phyloP scores from a whole-genome alignment of 2,329 filamentous ascomycete species.

The Sporothrix variecibatus region DNA sequence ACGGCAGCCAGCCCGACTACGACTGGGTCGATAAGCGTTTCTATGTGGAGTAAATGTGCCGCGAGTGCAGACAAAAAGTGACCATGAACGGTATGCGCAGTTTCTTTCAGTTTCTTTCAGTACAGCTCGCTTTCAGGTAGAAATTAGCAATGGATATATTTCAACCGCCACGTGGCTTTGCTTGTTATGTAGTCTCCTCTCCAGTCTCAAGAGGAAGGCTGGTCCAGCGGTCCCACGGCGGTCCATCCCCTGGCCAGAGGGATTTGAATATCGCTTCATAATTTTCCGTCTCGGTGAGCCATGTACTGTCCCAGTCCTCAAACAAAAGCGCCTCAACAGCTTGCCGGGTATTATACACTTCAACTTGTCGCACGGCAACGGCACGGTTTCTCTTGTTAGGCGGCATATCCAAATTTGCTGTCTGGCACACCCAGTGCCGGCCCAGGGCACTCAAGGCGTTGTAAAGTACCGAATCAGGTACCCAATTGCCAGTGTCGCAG shows the following conservation, averaged over 20 bases:
- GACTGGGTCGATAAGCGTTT: not conserved
- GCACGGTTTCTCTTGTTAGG: not conserved
- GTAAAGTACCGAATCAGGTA: not conserved
- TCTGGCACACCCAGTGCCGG: not conserved
- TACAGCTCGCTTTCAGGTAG: not conserved
- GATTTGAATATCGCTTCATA: not conserved
- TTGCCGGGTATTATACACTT: not conserved
- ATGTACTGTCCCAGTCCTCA: not conserved
- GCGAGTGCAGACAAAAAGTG: not conserved
- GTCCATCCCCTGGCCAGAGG: not conserved
- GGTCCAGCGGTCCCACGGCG: not conserved
- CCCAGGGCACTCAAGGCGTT: not conserved
- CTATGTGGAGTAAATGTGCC: not conserved
- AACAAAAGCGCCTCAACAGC: not conserved
- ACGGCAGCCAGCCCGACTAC: not conserved
- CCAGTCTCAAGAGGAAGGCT: not conserved
- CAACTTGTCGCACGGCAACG: not conserved
- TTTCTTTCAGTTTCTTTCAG: not conserved
- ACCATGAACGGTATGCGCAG: too few species aligned
- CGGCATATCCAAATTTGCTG: not conserved
- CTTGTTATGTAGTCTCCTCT: not conserved
- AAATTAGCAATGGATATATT: not conserved
- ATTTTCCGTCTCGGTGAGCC: not conserved
- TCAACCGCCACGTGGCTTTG: not conserved
- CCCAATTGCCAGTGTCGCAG: not conserved